These are phyloP conservation scores for Alternaria triticina DNA, from an alignment of 2,329 filamentous ascomycete species.

Conservation along the genomic window DNA sequence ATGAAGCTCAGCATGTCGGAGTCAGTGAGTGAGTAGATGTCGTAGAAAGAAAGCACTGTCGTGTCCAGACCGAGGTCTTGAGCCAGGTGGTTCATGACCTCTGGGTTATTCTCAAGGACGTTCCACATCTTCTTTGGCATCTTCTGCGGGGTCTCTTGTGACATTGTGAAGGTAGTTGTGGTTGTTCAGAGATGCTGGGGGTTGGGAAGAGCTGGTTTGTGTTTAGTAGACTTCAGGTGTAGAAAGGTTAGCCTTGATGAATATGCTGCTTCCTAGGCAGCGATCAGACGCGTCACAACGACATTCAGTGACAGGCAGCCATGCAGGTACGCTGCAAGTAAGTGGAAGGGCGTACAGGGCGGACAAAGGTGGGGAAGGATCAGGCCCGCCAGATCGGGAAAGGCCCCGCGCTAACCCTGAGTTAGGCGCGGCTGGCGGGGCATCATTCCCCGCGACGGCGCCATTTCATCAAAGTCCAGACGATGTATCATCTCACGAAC, in stretches of 20 bases:
- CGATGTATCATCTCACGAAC: background rate
- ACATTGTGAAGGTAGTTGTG: background rate
- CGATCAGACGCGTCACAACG: conserved; percentile 1
- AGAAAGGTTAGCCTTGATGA: background rate
- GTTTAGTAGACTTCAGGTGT: background rate
- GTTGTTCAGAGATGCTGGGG: background rate
- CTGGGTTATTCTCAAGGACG: conserved; percentile 60
- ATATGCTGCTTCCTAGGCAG: conserved; percentile 6
- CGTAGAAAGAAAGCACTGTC: conserved; percentile 57
- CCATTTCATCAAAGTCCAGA: background rate
- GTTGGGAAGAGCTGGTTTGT: background rate
- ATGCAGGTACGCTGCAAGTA: conserved; percentile 1
- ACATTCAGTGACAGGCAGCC: background rate
- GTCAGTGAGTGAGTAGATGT: conserved; percentile 61
- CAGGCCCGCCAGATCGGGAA: background rate
- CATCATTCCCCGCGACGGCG: background rate
- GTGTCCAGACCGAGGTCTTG: conserved; percentile 56
- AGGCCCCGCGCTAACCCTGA: conserved; percentile 20
- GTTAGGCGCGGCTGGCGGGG: conserved; percentile 8
- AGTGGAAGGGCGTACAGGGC: background rate
- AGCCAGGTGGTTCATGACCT: conserved; percentile 59
- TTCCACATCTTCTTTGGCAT: conserved; percentile 40
- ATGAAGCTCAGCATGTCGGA: conserved; percentile 57
- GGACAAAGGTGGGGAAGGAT: background rate
- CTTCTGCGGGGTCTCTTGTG: background rate